Conservation (phyloP, 345 rosid species). For the Pistacia vera region DNA sequence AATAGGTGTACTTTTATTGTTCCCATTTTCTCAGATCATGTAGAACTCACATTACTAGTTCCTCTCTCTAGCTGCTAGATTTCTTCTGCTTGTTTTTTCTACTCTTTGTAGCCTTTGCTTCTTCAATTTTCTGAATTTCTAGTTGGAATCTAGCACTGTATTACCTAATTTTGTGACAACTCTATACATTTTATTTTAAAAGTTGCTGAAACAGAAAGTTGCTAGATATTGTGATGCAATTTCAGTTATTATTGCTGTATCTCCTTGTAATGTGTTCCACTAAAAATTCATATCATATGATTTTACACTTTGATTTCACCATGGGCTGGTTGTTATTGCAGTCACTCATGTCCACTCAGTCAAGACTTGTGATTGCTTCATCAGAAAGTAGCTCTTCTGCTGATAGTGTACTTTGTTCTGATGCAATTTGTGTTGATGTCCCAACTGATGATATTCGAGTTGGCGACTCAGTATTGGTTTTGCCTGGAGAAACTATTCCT, state of each 20-base stretch:
- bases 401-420: slow-evolving; percentile 71
- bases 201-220: slow-evolving; percentile 4
- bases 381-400: slow-evolving; percentile 55
- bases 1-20: background rate
- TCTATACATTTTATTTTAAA: background rate
- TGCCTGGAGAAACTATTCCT: slow-evolving; percentile 96
- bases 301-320: slow-evolving; percentile 14
- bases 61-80: background rate
- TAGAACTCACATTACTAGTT: background rate
- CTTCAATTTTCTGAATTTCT: background rate
- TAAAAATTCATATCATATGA: background rate
- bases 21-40: background rate
- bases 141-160: slow-evolving; percentile 5
- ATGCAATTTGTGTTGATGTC: slow-evolving; percentile 81
- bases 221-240: background rate
- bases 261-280: background rate
- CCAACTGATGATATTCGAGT: slow-evolving; percentile 86
- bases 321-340: slow-evolving; percentile 43
- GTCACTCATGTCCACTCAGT: slow-evolving; percentile 85
- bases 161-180: background rate
- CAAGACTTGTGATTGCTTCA: slow-evolving; percentile 85
- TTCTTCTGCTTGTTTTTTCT: background rate
- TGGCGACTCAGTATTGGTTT: slow-evolving; percentile 83
- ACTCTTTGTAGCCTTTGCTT: slow-evolving; percentile 1
- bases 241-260: background rate